phyloP scores from a whole-genome alignment of 495 filamentous ascomycete species.

The Hamigera avellanea region DNA sequence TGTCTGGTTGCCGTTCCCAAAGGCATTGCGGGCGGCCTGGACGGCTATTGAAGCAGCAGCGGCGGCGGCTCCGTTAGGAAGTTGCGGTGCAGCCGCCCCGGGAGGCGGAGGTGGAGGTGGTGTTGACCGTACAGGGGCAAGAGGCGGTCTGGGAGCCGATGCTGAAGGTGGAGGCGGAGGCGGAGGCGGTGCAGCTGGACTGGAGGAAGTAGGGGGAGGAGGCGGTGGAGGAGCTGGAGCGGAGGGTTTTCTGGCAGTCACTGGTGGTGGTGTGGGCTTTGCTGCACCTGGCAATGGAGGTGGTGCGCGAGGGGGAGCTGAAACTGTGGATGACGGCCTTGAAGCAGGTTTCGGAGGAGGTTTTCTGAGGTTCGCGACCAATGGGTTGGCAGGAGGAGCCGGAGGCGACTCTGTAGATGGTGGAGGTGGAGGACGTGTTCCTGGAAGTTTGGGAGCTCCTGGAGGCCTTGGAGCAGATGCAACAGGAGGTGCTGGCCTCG shows the following conservation, averaged over 20 bases:
- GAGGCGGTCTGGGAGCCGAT: conserved; percentile 27
- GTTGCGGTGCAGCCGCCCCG: conserved; percentile 29
- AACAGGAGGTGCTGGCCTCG: conserved; percentile 18
- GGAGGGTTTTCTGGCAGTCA: conserved; percentile 51
- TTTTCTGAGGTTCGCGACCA: conserved; percentile 51
- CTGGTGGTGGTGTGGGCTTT: conserved; percentile 37
- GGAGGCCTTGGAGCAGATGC: conserved; percentile 46
- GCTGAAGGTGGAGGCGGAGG: conserved; percentile 40
- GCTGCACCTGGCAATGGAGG: conserved; percentile 47
- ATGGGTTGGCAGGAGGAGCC: conserved; percentile 40
- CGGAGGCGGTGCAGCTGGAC: conserved; percentile 30
- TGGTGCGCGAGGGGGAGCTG: conserved; percentile 50
- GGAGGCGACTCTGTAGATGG: conserved; percentile 42
- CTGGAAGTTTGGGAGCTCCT: conserved; percentile 53
- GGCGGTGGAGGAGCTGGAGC: conserved; percentile 29
- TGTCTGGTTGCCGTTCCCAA: conserved; percentile 36
- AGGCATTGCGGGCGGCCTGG: conserved; percentile 36
- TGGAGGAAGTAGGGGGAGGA: conserved; percentile 18
- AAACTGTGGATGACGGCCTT: conserved; percentile 40
- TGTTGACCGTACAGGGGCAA: conserved; percentile 24
- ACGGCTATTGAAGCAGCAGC: conserved; percentile 28
- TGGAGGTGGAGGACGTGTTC: conserved; percentile 36
- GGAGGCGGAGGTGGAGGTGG: conserved; percentile 32
- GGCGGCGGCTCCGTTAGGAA: conserved; percentile 18
- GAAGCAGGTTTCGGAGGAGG: conserved; percentile 38